Conservation (phyloP, 2,329 filamentous ascomycete genomes). For the Neonectria ditissima region DNA sequence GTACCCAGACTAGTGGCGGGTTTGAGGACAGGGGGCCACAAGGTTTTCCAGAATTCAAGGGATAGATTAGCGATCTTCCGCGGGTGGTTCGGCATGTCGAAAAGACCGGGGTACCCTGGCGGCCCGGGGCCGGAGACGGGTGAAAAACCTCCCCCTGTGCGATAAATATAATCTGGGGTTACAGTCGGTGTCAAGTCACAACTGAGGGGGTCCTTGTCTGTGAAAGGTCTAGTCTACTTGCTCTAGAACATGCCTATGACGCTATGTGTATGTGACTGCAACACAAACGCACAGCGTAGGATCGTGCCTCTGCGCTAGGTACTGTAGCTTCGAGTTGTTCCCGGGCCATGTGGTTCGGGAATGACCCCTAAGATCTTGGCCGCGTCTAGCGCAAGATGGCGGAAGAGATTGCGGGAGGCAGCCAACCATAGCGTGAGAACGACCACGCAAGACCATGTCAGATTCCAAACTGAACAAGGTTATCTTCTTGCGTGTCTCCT, state of each 20-base stretch:
- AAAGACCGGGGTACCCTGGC: constrained; percentile 6
- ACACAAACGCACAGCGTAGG: neutral
- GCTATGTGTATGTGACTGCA: neutral
- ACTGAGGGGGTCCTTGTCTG: neutral
- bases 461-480: neutral
- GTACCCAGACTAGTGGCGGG: neutral
- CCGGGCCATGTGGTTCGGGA: neutral
- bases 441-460: neutral
- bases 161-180: constrained; percentile 12
- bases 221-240: neutral
- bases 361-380: too few relatives aligned
- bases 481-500: too few relatives aligned
- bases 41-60: too few relatives aligned
- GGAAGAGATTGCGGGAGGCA: neutral
- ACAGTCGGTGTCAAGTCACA: constrained; percentile 5
- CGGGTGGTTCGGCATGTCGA: neutral
- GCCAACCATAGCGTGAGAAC: neutral
- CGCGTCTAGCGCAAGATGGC: neutral
- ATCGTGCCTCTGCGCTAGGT: neutral
- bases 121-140: constrained; percentile 1
- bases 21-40: constrained; percentile 4
- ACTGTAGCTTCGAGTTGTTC: neutral
- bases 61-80: constrained; percentile 2
- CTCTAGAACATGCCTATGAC: neutral
- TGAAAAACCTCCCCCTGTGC: constrained; percentile 1